Evolutionary conservation across 306 rosid genomes (phyloP), one percentile per base, ranked within the genome.

Genomic region (Gleditsia sinensis): DNA sequence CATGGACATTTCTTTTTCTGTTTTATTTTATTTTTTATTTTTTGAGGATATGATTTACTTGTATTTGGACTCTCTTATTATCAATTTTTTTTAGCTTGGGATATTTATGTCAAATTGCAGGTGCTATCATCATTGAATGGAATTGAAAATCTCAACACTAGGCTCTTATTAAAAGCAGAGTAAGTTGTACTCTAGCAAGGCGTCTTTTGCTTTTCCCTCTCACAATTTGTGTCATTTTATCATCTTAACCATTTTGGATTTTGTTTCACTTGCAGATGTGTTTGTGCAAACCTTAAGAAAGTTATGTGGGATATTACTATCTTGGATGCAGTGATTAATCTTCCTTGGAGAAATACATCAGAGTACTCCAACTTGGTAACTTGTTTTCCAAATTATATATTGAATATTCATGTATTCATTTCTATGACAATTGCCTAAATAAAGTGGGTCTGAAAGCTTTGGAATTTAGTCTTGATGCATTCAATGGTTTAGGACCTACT

Each of bases 161-260:
- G 98, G 61, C 78, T 91, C 67, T 34, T 75, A 36, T 91, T 93
- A 68, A 94, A 94, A 81, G 89, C 87, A 40, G 91, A 91, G 98
- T 94, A 88, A 71, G 94, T 70, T 73, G 57, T 72, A 60, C 61
- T 83, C 60, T 72, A 36, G 72, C 56, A 33, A 78, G 64, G 55
- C 69, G 34, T 80, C 32, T 36, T 7, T 71, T 53, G 28, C 59
- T 53, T 74, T 63, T 53, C 33, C 21, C 12, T 48, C 11, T 60
- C 36, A 21, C 5, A 33, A 11, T 62, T 19, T 17, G 42, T 71
- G 43, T 59, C 39, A 11, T 64, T 48, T 59, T 1, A 45, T 50
- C 16, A 42, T 50, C 40, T 4, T 53, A 68, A 62, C 57, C 16
- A 12, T 74, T 53, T 50, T 42, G 39, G 59, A 33, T 39, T 83